Evolutionary conservation across 2,329 filamentous ascomycete genomes (phyloP).

Genomic region (Arthrobotrys conoides): DNA sequence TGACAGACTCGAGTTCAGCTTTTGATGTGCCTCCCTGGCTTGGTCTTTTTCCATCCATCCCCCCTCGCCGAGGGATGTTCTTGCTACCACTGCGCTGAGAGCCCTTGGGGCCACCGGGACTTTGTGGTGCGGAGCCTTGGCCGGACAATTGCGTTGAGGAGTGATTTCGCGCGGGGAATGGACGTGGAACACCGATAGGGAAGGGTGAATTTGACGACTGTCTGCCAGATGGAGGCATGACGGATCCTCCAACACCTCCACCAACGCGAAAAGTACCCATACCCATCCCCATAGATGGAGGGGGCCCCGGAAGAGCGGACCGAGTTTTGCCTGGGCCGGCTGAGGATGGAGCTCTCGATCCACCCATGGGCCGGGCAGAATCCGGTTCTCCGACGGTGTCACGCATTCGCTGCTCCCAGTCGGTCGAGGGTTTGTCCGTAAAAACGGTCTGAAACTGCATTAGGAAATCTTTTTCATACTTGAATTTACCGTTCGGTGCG

Average conservation of each 20-base stretch:
- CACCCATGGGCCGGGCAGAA: conserved; percentile 74
- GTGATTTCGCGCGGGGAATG: conserved; percentile 76
- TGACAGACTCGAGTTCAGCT: conserved; percentile 74
- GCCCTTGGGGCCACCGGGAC: conserved; percentile 70
- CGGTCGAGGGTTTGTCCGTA: conserved; percentile 93
- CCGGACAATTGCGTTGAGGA: conserved; percentile 69
- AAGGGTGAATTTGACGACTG: conserved; percentile 55
- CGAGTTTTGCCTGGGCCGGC: conserved; percentile 65
- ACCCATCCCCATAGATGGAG: conserved; percentile 47
- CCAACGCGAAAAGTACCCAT: conserved; percentile 57
- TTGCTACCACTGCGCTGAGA: conserved; percentile 77
- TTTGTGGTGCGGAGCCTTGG: conserved; percentile 60
- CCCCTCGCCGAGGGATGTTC: conserved; percentile 68
- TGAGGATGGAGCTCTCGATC: conserved; percentile 71
- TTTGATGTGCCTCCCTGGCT: conserved; percentile 69
- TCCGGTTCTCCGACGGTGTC: conserved; percentile 84
- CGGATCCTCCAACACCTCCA: conserved; percentile 48
- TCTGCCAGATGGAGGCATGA: conserved; percentile 43
- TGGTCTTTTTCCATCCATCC: conserved; percentile 71
- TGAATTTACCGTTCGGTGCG: conserved; percentile 86
- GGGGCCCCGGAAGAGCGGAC: conserved; percentile 63
- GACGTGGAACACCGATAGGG: conserved; percentile 66
- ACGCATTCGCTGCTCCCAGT: conserved; percentile 92
- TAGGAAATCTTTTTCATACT: conserved; percentile 95
- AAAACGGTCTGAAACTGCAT: conserved; percentile 97